These are phyloP conservation scores for Mucor velutinosus DNA, from an alignment of 371 early-diverging fungal genomes.

Conservation along the genomic window DNA sequence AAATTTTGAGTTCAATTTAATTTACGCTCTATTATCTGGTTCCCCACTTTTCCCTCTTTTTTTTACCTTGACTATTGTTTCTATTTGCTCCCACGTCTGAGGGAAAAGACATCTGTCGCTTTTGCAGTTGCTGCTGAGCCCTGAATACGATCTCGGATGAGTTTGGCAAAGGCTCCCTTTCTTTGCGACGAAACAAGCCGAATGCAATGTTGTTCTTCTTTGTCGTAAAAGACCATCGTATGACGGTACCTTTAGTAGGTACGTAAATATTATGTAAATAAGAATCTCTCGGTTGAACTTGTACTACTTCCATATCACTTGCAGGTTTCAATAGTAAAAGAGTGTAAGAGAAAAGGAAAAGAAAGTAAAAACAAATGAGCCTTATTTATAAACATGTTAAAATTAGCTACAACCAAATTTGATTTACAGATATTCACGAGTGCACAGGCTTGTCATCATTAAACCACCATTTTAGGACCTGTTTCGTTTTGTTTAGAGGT, in stretches of 20 bases:
- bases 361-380: background rate
- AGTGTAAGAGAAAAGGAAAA: background rate
- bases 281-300: constrained; percentile 80
- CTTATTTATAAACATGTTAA: background rate
- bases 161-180: constrained; percentile 33
- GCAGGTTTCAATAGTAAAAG: background rate
- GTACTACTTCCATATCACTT: constrained; percentile 75
- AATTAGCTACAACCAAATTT: background rate
- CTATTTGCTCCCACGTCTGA: constrained; percentile 9
- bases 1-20: background rate
- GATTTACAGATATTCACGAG: background rate
- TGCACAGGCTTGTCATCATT: background rate
- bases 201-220: constrained; percentile 89
- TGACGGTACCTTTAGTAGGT: constrained; percentile 68
- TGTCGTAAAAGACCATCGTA: constrained; percentile 93
- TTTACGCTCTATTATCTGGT: background rate
- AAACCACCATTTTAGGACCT: background rate
- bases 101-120: constrained; percentile 27
- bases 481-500: background rate
- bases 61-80: constrained; percentile 1
- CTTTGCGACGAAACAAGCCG: constrained; percentile 71
- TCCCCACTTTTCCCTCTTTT: background rate
- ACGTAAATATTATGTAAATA: constrained; percentile 88
- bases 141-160: constrained; percentile 39
- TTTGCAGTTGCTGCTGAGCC: constrained; percentile 27